Evolutionary conservation across 140 eudicot genomes (phyloP), one percentile per base, ranked within the genome.

Genomic region (Erigeron philadelphicus): DNA sequence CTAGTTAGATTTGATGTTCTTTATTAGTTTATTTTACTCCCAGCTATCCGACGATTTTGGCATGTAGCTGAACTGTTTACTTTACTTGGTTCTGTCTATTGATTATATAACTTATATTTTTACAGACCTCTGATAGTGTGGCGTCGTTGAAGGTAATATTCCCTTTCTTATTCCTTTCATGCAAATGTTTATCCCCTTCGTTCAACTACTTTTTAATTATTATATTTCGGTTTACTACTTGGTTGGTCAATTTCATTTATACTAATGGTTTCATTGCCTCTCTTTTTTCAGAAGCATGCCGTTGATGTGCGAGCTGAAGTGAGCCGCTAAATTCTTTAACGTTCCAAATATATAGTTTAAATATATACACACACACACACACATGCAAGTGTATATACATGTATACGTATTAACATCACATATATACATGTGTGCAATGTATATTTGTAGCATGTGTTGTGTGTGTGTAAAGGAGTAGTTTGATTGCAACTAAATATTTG

Each of bases 261-360:
- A 53, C 58, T 53, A 53, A 53, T 16, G 25, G 21, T 53, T 53
- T 53, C 11, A 53, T 15, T 4, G 10, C 18, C 23, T 53, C 58
- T 53, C 13, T 73, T 60, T 56, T 81, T 50, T 73, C 86, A 88
- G 94, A 86, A 71, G 40, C 93, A 64, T 70, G 67, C 44, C 18
- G 83, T 86, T 61, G 94, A 89, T 72, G 85, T 78, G 25, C 89
- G 96, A 72, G 67, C 84, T 52, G 96, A 89, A 95, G 95, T 89
- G 66, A 82, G 77, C 58, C 72, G 23, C 40, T 57, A 66, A 67
- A 23, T 67, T 59, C 58, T 50, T 5, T 56, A 63, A 72, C 5
- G 13, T 49, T 49, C 55, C 55, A 13, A 49, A 49, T 12, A 15
- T 49, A 12, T 5, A 49, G 13, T 49, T 31, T 31, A 31, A 2